Conservation (phyloP, 768 basidiomycete genomes). For the Russula earlei region DNA sequence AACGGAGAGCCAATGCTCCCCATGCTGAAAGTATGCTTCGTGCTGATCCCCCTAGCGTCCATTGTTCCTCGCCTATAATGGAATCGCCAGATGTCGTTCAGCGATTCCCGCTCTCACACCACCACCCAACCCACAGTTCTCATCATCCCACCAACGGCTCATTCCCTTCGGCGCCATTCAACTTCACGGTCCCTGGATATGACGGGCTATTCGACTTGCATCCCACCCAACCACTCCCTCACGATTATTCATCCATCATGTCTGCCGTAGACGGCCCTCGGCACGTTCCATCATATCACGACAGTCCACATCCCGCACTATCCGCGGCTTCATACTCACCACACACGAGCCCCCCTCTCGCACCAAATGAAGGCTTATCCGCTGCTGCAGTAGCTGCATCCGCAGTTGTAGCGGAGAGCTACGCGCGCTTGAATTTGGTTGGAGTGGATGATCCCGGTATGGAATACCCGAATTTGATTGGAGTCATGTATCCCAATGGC, state of each 20-base stretch:
- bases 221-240: conserved; percentile 25
- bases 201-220: conserved; percentile 47
- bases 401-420: conserved; percentile 63
- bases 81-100: conserved; percentile 14
- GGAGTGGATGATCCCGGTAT: conserved; percentile 46
- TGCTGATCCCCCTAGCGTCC: conserved; percentile 52
- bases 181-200: conserved; percentile 56
- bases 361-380: conserved; percentile 44
- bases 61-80: conserved; percentile 10
- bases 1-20: conserved; percentile 74
- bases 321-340: conserved; percentile 31
- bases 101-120: conserved; percentile 23
- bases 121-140: conserved; percentile 16
- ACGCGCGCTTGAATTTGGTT: conserved; percentile 51
- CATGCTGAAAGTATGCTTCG: conserved; percentile 74
- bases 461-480: conserved; percentile 59
- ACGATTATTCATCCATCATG: conserved; percentile 24
- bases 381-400: conserved; percentile 56
- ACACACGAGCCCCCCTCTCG: conserved; percentile 26
- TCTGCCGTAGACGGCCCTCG: conserved; percentile 20
- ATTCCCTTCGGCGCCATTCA: conserved; percentile 63
- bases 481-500: conserved; percentile 46
- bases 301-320: conserved; percentile 19
- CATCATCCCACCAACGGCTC: conserved; percentile 34
- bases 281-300: conserved; percentile 22